A percentile compares a stretch with the other conserved stretches of the same genome.
Conservation (phyloP, 2,329 filamentous ascomycete genomes). For the Alternaria panax region DNA sequence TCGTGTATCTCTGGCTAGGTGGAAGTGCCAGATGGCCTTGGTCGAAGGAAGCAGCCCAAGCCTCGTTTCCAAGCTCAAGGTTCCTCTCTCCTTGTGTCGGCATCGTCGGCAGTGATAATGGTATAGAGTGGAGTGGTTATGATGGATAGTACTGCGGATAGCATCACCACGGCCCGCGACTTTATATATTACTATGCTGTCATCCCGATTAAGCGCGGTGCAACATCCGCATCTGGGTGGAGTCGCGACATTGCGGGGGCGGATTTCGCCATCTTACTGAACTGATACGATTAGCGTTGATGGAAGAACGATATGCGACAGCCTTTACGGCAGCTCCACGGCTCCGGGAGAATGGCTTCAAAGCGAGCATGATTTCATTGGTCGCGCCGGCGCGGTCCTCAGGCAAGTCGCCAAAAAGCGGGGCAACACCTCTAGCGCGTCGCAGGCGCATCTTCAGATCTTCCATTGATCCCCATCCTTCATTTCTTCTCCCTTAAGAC, state of each 20-base stretch:
- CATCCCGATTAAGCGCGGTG: neutral
- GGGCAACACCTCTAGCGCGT: conserved; percentile 11
- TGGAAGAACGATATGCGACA: conserved; percentile 11
- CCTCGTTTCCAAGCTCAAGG: conserved; percentile 64
- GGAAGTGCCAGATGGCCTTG: conserved; percentile 72
- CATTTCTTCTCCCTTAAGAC: neutral
- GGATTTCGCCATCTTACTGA: conserved; percentile 7
- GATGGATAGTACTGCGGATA: neutral
- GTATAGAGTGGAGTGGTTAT: neutral
- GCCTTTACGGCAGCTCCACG: conserved; percentile 4
- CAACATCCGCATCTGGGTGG: neutral
- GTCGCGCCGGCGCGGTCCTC: neutral
- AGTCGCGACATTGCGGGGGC: conserved; percentile 1
- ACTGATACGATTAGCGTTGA: conserved; percentile 13
- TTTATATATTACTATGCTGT: conserved; percentile 5
- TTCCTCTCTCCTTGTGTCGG: conserved; percentile 61
- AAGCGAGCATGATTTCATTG: neutral
- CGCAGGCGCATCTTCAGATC: neutral
- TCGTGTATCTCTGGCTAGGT: conserved; percentile 72
- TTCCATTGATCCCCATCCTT: conserved; percentile 1
- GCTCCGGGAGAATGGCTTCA: neutral
- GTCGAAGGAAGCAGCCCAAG: conserved; percentile 67
- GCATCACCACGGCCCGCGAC: neutral
- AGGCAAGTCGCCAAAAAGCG: conserved; percentile 4
- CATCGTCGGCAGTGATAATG: conserved; percentile 35